Base-by-base conservation (phyloP, 805 yeast species). In the Pichia ethanolica region DNA sequence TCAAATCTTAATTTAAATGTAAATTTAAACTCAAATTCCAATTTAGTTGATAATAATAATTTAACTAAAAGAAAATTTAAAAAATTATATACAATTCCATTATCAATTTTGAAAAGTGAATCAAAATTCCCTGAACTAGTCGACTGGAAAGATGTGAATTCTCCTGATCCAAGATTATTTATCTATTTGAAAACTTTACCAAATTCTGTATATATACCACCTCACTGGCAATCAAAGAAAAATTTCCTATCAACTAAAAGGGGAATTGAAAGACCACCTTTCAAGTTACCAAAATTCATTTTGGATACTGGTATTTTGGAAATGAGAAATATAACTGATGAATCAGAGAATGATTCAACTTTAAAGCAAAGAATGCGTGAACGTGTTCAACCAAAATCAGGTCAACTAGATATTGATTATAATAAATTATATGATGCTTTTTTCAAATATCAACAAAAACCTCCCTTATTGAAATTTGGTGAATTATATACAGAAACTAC, bases 61-160 rank as follows among this genome's bases (percentile, higher is more conserved):
- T 14, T 26, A 13, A 3, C 32, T 2, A n/a, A 35, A 38, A 2
- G 35, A 38, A 82, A 83, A 60, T 67, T 72, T 28, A 71, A 81
- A 40, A 73, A 73, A 52, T 59, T 65, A 42, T 71, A 74, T 45
- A 82, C 83, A 56, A 76, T 88, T 0, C 77, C 93, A 1, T 64
- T 91, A 13, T 79, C 90, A 0, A 70, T 73, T 8, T 69, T 91
- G 46, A 91, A 90, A 61, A 72, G 85, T 0, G 63, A 71, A 26
- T 72, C 86, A 0, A 55, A 67, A 2, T 68, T 69, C 30, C 97
- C 98, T 0, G 88, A 86, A 26, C 25, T 35, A 10, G 83, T 91
- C 1, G 95, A 89, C 55, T 85, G 95, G 95, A 79, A 71, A 57
- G 98, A 93, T 64, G 83, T 82, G 2, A 93, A 90, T 68, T 84